Evolutionary conservation across 2,329 filamentous ascomycete species (phyloP), one percentile per base, ranked within the genome.

Genomic region (Pyrenochaeta sp.): DNA sequence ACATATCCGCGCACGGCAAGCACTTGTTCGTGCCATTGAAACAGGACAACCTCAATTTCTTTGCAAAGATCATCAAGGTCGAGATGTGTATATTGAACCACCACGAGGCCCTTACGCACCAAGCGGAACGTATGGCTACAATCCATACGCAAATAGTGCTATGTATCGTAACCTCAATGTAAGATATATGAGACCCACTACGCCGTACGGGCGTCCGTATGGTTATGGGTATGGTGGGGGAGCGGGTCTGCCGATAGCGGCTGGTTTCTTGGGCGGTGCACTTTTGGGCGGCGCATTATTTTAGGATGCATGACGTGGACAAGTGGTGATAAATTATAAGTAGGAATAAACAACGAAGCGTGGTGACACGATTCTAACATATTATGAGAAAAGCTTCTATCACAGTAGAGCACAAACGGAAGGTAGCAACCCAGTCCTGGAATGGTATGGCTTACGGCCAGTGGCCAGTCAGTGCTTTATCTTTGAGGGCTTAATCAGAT

Each of bases 71-170:
- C 65, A 67, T 10, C 71, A 84, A 29, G 83, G 84, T 1, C 76
- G 78, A 33, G 81, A 86, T 49, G 75, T 87, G n/a, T 88, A 84
- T 68, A 79, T 87, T 30, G 82, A 85, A 2, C 83, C 85, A 7
- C 83, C 84, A 1, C 71, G 73, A 21, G 77, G 75, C 0, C 56
- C 63, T 1, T 56, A 54, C 12, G 61, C 60, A 15, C 62, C 65
- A 7, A 32, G 53, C 1, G 68, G 71, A 33, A 77, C 69, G 7
- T 76, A 77, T 56, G 77, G 78, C 1, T 79, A 76, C 60, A 82
- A 78, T 56, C 81, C 79, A 4, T 84, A 79, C 68, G 70, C 17
- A 6, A 11, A 64, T 2, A 67, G 67, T 29, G 79, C 77, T 32
- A 74, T 61, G 43, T 85, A 84, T 65, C 73, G 73, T 15, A 77